These are phyloP conservation scores for Medicago lupulina DNA, from an alignment of 306 rosid genomes.

Conservation along the genomic window DNA sequence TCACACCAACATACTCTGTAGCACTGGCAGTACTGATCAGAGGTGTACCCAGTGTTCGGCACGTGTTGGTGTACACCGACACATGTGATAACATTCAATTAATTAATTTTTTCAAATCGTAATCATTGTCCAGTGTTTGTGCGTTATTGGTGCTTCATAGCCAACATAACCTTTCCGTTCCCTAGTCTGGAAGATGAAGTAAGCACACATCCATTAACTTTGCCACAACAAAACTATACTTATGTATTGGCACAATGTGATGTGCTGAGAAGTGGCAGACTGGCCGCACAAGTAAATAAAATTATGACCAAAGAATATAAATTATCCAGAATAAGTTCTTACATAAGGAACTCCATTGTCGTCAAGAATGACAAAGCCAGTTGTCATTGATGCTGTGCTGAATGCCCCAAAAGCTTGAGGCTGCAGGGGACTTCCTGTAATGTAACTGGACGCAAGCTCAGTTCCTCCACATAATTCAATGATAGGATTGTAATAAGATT, in stretches of 20 bases:
- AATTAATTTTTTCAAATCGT: not conserved
- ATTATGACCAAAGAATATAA: conserved; percentile 7
- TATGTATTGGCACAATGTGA: conserved; percentile 22
- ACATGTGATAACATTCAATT: not conserved
- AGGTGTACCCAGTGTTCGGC: not conserved
- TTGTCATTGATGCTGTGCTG: conserved; percentile 74
- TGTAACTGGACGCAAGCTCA: conserved; percentile 75
- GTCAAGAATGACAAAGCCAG: conserved; percentile 72
- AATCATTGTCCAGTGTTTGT: not conserved
- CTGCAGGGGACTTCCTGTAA: conserved; percentile 68
- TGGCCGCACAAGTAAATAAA: conserved; percentile 15
- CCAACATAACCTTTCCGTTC: not conserved
- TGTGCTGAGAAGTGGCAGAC: not conserved
- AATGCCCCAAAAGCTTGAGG: conserved; percentile 90
- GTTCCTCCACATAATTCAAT: conserved; percentile 85
- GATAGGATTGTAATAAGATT: conserved; percentile 69
- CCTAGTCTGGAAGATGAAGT: conserved; percentile 2
- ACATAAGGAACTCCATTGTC: conserved; percentile 75
- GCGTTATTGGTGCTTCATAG: not conserved
- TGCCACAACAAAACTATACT: conserved; percentile 12
- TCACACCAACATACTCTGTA: not conserved
- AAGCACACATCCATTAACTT: conserved; percentile 11
- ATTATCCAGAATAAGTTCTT: conserved; percentile 29
- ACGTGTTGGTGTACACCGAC: not conserved
- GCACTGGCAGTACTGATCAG: not conserved